Evolutionary conservation across 176 grass and related monocot species (phyloP).

Genomic region (Saccharum spontaneum): DNA sequence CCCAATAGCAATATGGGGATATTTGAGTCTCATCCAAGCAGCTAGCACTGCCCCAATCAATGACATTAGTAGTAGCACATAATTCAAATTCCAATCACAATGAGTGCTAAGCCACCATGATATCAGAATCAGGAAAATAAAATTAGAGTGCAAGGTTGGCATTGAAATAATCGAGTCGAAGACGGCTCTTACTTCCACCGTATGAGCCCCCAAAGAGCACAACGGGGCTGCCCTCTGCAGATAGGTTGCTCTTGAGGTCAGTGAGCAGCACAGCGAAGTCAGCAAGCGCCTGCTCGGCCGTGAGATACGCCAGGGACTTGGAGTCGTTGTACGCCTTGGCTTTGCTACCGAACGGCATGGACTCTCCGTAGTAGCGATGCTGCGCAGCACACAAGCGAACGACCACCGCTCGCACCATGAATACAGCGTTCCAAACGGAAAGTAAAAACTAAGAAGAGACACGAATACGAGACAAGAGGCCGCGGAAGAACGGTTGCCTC

Average conservation of each 20-base stretch:
- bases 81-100: neutral
- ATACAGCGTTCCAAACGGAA: neutral
- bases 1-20: constrained; percentile 81
- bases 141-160: neutral
- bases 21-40: constrained; percentile 98
- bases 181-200: constrained; percentile 73
- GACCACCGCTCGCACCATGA: neutral
- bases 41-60: constrained; percentile 66
- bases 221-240: constrained; percentile 71
- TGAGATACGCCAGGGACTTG: constrained; percentile 75
- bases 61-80: neutral
- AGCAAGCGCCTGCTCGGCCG: constrained; percentile 84
- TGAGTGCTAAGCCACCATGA: neutral
- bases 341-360: constrained; percentile 89
- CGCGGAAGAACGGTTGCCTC: constrained; percentile 41
- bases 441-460: neutral
- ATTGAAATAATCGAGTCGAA: neutral
- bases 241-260: constrained; percentile 79
- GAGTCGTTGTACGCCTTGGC: constrained; percentile 70
- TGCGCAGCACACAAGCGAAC: constrained; percentile 14
- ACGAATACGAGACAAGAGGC: neutral
- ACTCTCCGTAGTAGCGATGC: constrained; percentile 98
- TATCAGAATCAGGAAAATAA: neutral
- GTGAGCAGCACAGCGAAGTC: constrained; percentile 76
- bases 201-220: constrained; percentile 96